Conservation (phyloP, 305 asterid species). For the Solanum aculeatissimum region DNA sequence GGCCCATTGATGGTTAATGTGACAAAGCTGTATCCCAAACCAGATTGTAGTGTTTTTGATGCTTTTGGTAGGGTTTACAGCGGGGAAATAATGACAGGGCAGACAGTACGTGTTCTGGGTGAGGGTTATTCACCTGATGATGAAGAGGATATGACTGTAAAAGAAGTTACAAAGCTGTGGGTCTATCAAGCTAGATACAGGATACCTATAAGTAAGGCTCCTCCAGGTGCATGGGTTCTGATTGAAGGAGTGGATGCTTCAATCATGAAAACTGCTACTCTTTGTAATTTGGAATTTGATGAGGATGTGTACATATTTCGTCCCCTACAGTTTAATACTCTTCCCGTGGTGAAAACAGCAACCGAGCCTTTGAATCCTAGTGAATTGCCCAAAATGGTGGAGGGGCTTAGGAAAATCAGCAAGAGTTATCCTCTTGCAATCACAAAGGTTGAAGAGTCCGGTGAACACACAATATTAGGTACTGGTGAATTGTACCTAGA, state of each 20-base stretch:
- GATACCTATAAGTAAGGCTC: constrained; percentile 90
- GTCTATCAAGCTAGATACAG: constrained; percentile 97
- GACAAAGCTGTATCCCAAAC: constrained; percentile 86
- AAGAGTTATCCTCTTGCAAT: constrained; percentile 97
- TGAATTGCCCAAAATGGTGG: constrained; percentile 99
- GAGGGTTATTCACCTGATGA: constrained; percentile 99
- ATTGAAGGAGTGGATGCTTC: constrained; percentile 99
- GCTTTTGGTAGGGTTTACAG: constrained; percentile 98
- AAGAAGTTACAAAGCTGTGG: constrained; percentile 93
- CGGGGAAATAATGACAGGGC: constrained; percentile 88
- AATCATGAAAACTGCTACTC: constrained; percentile 96
- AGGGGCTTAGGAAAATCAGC: constrained; percentile 96
- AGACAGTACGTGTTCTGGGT: constrained; percentile 84
- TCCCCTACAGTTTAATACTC: constrained; percentile 92
- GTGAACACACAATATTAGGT: constrained; percentile 95
- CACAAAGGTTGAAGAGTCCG: constrained; percentile 97
- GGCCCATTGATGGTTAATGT: constrained; percentile 93
- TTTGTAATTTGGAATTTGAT: constrained; percentile 67
- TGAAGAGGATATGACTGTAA: constrained; percentile 97
- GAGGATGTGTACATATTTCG: constrained; percentile 84
- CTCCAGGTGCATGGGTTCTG: constrained; percentile 99
- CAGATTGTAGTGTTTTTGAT: constrained; percentile 95
- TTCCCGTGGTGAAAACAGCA: constrained; percentile 97
- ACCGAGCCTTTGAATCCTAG: constrained; percentile 98
- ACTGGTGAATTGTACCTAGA: constrained; percentile 94